Base-by-base conservation (phyloP, 129 eudicot species). In the Artemisia annua region DNA sequence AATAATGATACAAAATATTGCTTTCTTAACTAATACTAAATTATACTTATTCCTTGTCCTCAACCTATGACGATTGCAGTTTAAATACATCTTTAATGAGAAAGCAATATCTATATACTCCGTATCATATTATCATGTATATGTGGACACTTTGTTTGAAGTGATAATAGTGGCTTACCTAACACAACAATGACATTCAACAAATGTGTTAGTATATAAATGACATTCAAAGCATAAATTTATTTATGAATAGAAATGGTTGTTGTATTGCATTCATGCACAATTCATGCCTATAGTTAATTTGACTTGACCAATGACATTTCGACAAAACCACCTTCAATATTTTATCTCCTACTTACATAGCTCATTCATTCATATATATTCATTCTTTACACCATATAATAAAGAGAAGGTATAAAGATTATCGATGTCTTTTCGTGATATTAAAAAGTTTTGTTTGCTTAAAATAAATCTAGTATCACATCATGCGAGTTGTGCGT, bases 241-340 rank as follows among this genome's bases (percentile, higher is more conserved):
- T 4, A 60, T 26, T 60, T 61, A 22, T 61, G 19, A 28, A 61
- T 24, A 61, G 15, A 62, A 30, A 4, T n/a, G 44, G 67, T 62
- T 14, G 67, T 28, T 24, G 67, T 28, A 14, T 62, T 2, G 67
- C 67, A 62, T 12, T 62, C 48, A 62, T 62, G 67, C 67, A 62
- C 67, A 62, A 62, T 62, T 62, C 44, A 28, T 62, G 48, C n/a
- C 15, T 61, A 61, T 22, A 28, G 30, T 61, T 61, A 20, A 61
- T 26, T 26, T 61, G 16, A 14, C 28, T 26, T 60, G 17, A 12
- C n/a, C 10, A 10, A 60, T 24, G 6, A 10, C 16, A 26, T 19
- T 15, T 24, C n/a, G 1, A 4, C 1, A 12, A 14, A 15, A 60
- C 44, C 39, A 60, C 16, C 65, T 20, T 24, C 28, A 60, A 12